Percentiles rank a stretch among this genome's conserved stretches.
These are phyloP conservation scores for Lactarius evosmus DNA, from an alignment of 768 basidiomycete species.

Conservation along the genomic window DNA sequence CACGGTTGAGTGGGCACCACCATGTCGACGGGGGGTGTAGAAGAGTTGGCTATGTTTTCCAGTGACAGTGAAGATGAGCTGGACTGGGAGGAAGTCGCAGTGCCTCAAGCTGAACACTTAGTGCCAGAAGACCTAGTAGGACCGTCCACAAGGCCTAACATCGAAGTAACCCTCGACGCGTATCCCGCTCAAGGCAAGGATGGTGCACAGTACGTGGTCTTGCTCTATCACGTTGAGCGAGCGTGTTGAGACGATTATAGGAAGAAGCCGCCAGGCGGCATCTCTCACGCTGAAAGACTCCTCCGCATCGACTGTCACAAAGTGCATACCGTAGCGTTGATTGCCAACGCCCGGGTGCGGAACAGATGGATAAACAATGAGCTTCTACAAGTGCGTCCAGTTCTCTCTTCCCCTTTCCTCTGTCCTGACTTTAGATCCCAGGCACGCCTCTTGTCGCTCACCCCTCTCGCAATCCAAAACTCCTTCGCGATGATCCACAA, in stretches of 20 bases:
- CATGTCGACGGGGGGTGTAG: constrained; percentile 11
- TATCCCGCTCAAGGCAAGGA: constrained; percentile 41
- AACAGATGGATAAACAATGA: constrained; percentile 84
- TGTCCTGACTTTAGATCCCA: constrained; percentile 35
- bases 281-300: constrained; percentile 65
- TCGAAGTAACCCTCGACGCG: constrained; percentile 71
- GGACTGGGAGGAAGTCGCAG: constrained; percentile 28
- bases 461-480: constrained; percentile 76
- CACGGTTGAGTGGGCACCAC: constrained; percentile 13
- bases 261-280: constrained; percentile 38
- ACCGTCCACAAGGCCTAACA: constrained; percentile 39
- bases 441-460: constrained; percentile 86
- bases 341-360: constrained; percentile 68
- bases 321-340: constrained; percentile 78
- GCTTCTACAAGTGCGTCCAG: constrained; percentile 67
- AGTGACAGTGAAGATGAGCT: constrained; percentile 24
- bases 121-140: constrained; percentile 27
- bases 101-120: constrained; percentile 10
- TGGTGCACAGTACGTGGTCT: constrained; percentile 45
- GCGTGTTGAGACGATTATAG: constrained; percentile 28
- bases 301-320: constrained; percentile 82
- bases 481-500: constrained; percentile 81
- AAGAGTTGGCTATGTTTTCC: not conserved
- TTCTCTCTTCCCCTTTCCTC: not conserved
- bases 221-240: not conserved